These are phyloP conservation scores for Alliaria petiolata DNA, from an alignment of 345 rosid genomes.

Conservation along the genomic window DNA sequence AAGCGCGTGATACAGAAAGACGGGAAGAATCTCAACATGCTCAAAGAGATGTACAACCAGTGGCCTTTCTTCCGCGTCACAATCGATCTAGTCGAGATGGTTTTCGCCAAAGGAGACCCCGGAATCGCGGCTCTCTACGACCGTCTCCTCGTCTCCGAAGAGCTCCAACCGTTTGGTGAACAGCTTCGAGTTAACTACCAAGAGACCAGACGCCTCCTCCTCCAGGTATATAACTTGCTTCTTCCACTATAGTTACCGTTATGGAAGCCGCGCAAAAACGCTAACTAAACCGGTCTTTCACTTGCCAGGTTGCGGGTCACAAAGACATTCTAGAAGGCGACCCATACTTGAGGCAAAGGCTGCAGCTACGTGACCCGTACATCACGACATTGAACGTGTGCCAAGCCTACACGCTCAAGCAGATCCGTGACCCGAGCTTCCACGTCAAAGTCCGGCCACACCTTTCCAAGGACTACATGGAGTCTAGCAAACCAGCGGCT, in stretches of 20 bases:
- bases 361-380: slow-evolving; percentile 85
- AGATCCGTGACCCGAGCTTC: slow-evolving; percentile 77
- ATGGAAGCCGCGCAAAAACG: not conserved
- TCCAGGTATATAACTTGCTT: slow-evolving; percentile 68
- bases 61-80: slow-evolving; percentile 99
- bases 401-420: slow-evolving; percentile 88
- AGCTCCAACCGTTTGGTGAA: slow-evolving; percentile 74
- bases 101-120: slow-evolving; percentile 96
- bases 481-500: slow-evolving; percentile 69
- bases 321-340: slow-evolving; percentile 92
- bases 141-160: slow-evolving; percentile 80
- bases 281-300: not conserved
- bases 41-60: slow-evolving; percentile 81
- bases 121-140: slow-evolving; percentile 88
- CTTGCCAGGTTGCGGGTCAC: slow-evolving; percentile 67
- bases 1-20: slow-evolving; percentile 65
- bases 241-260: not conserved
- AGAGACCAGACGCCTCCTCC: slow-evolving; percentile 74
- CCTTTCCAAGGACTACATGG: slow-evolving; percentile 62
- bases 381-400: slow-evolving; percentile 87
- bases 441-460: slow-evolving; percentile 70
- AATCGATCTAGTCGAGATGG: slow-evolving; percentile 92
- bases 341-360: slow-evolving; percentile 91
- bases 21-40: slow-evolving; percentile 72
- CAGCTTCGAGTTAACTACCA: slow-evolving; percentile 58